phyloP scores from a whole-genome alignment of 2,329 filamentous ascomycete species.

The Thielaviopsis euricoi region DNA sequence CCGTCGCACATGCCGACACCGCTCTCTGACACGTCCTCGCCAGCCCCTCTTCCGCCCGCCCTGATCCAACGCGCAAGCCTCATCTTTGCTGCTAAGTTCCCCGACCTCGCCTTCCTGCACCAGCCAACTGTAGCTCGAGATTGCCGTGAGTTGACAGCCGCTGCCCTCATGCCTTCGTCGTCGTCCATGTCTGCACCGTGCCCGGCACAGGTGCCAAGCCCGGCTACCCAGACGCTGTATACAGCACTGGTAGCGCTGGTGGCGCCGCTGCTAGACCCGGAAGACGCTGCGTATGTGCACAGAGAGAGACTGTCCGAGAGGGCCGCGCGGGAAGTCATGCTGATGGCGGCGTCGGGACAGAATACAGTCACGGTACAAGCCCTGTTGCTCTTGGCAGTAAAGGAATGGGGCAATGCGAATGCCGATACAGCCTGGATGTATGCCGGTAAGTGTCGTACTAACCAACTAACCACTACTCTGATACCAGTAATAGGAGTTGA shows the following conservation, averaged over 20 bases:
- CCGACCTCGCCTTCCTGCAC: slow-evolving; percentile 3
- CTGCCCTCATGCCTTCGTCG: neutral
- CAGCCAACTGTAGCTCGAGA: neutral
- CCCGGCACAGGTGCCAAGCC: neutral
- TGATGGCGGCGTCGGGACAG: neutral
- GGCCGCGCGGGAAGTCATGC: neutral
- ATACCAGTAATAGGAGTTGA: neutral
- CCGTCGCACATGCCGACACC: neutral
- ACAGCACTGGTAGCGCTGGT: neutral
- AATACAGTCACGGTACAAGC: slow-evolving; percentile 1
- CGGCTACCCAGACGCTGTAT: neutral
- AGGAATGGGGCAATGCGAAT: neutral
- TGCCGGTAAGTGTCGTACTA: neutral
- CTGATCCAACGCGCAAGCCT: slow-evolving; percentile 3
- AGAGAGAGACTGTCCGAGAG: neutral
- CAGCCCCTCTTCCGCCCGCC: neutral
- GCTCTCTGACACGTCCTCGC: neutral
- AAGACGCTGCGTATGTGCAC: neutral
- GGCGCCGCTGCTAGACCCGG: neutral
- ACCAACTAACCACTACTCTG: neutral
- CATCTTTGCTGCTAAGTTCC: slow-evolving; percentile 1
- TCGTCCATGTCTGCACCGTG: no score
- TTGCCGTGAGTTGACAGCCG: neutral
- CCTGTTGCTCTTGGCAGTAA: neutral
- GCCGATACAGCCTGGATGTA: slow-evolving; percentile 5